A percentile compares a stretch with the other conserved stretches of the same genome.
phyloP scores from a whole-genome alignment of 352 stramenopile genomes.

The Phytophthora megakarya region DNA sequence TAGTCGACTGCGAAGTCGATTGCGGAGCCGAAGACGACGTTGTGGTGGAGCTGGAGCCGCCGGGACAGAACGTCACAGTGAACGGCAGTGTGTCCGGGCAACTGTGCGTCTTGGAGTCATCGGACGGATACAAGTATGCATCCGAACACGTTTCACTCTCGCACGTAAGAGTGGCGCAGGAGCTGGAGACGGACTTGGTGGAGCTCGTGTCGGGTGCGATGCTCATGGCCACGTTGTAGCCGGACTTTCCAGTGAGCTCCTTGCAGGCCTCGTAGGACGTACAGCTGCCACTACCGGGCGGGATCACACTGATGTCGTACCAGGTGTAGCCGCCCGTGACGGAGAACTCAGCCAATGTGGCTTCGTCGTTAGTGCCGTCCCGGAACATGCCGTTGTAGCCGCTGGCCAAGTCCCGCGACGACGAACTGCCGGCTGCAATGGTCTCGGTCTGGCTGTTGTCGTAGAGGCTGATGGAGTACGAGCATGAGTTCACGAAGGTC shows the following conservation, averaged over 20 bases:
- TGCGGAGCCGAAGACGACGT: conserved; percentile 22
- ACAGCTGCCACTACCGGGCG: conserved; percentile 53
- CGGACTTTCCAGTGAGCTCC: conserved; percentile 48
- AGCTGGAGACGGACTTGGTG: conserved; percentile 20
- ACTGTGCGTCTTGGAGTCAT: conserved; percentile 57
- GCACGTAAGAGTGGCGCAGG: conserved; percentile 38
- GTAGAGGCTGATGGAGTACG: conserved; percentile 48
- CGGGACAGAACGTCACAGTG: conserved; percentile 52
- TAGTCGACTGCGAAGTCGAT: conserved; percentile 24
- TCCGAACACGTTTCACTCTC: conserved; percentile 39
- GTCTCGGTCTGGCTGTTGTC: conserved; percentile 57
- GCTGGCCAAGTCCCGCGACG: conserved; percentile 31
- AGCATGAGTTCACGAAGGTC: conserved; percentile 62
- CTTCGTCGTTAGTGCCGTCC: conserved; percentile 44
- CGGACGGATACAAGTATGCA: conserved; percentile 54
- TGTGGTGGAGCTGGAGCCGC: conserved; percentile 20
- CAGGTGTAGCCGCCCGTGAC: conserved; percentile 43
- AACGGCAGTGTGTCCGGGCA: conserved; percentile 44
- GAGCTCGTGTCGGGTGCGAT: conserved; percentile 43
- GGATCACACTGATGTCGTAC: conserved; percentile 68
- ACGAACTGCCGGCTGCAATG: conserved; percentile 45
- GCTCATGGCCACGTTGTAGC: conserved; percentile 59
- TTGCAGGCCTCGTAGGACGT: conserved; percentile 48
- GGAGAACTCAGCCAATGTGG: conserved; percentile 58
- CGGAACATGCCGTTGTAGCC: conserved; percentile 67